Base-by-base conservation (phyloP, 2,329 filamentous ascomycete genomes). In the Escovopsis sp. region DNA sequence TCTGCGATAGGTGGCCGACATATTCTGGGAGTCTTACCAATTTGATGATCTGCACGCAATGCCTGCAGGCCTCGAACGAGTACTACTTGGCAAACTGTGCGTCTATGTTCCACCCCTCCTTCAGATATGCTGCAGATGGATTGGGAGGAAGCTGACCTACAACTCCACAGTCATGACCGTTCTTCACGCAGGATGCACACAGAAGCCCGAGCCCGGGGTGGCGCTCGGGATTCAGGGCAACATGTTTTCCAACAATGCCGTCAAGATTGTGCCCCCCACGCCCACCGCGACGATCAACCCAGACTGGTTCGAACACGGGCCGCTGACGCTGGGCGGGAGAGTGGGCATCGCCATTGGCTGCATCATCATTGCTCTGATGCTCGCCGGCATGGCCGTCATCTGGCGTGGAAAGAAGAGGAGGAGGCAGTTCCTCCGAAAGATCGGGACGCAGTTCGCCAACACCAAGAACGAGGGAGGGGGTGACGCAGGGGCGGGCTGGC, bases 301-400 rank as follows among this genome's bases (percentile, higher is more conserved):
- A 0, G 55, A 62, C 27, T 65, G 66, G 51, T 54, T 61, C 30
- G 58, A 62, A 4, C 44, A 60, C 0, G 67, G 69, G 0, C 63
- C 71, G 0, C 53, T 80, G 7, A 65, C 58, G 2, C 59, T 78
- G 2, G 72, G 68, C 5, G 70, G 64, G 11, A 72, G 75, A 42
- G 72, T 77, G 1, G 76, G 74, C 46, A 72, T 80, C 40, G 71
- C 67, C 12, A 61, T 73, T 16, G 74, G 67, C 5, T 67, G 62
- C 0, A 48, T 79, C 0, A 60, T 66, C 7, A 40, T 72, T 0
- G 13, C 76, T 4, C 60, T 80, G 3, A 53, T 60, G 7, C 11
- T 70, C 1, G 48, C 61, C 8, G 76, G 76, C 9, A 71, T 66
- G 52, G 63, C 60, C 42, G 65, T 80, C 40, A 63, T 81, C 14